A percentile compares a stretch with the other conserved stretches of the same genome.
These are phyloP conservation scores for Diplodia scrobiculata DNA, from an alignment of 2,329 filamentous ascomycete genomes.

Conservation along the genomic window DNA sequence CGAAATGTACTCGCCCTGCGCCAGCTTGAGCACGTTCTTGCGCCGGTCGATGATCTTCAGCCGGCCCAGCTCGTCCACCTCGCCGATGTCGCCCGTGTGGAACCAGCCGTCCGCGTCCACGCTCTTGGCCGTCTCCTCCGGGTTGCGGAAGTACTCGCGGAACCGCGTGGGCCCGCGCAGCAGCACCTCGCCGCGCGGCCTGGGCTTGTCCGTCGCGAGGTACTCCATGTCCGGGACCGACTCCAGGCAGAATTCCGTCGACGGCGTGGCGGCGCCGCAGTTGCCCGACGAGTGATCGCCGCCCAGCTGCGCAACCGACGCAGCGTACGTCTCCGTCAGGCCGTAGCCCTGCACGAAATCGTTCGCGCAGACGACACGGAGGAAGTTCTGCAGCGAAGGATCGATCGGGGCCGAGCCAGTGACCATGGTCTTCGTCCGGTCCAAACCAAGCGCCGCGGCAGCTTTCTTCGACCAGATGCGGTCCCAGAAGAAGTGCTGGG, in stretches of 20 bases:
- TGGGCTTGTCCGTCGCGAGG: slow-evolving; percentile 79
- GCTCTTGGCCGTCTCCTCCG: slow-evolving; percentile 79
- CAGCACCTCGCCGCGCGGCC: slow-evolving; percentile 86
- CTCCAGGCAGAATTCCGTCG: slow-evolving; percentile 74
- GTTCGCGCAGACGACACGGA: slow-evolving; percentile 78
- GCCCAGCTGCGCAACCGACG: slow-evolving; percentile 67
- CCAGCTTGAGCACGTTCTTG: slow-evolving; percentile 99
- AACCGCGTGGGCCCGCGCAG: slow-evolving; percentile 80
- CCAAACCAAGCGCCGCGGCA: slow-evolving; percentile 75
- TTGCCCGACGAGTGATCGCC: slow-evolving; percentile 77
- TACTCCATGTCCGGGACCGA: slow-evolving; percentile 97
- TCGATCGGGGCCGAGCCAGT: slow-evolving; percentile 91
- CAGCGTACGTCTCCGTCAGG: slow-evolving; percentile 88
- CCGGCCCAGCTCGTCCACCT: slow-evolving; percentile 80
- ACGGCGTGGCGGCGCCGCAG: slow-evolving; percentile 71
- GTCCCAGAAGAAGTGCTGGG: slow-evolving; percentile 77
- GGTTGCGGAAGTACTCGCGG: slow-evolving; percentile 85
- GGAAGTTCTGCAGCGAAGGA: slow-evolving; percentile 82
- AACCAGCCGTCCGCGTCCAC: slow-evolving; percentile 94
- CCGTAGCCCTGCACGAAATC: slow-evolving; percentile 87
- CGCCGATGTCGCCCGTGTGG: slow-evolving; percentile 88
- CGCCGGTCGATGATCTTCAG: slow-evolving; percentile 93
- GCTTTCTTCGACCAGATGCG: slow-evolving; percentile 92
- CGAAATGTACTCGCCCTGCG: slow-evolving; percentile 97
- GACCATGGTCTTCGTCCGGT: slow-evolving; percentile 71